Base-by-base conservation (phyloP, 163 green algal species). In the Chloromonas sp. region DNA sequence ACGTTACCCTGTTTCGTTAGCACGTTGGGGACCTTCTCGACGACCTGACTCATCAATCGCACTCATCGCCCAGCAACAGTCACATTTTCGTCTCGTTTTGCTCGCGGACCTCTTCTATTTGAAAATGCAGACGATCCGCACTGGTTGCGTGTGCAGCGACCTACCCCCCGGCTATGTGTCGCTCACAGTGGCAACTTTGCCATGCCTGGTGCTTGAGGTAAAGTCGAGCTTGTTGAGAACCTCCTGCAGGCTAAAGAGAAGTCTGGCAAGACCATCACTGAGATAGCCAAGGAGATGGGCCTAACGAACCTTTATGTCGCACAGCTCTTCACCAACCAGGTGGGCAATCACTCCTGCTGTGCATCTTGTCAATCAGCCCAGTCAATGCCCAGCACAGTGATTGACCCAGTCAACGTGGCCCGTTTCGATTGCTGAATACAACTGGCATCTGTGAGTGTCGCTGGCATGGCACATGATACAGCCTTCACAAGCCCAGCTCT, bases 271-370 rank as follows among this genome's bases (percentile, higher is more conserved):
- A 89, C 83, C 57, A 94, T 91, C 79, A 89, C 87, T 2, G 78
- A 94, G 81, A 93, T 94, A 58, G 86, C 87, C 0, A 83, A 89
- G 0, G 89, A 91, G 74, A 59, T 88, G 2, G 89, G 90, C 0
- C 80, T 89, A 2, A 91, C 89, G 0, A 92, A 92, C 78, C 77
- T 83, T 0, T 92, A 91, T 86, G 90, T 88, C 14, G 88, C 87
- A 1, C 88, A 93, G 85, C 91, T 94, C 0, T 94, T 94, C 83
- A 87, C 89, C 87, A 93, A 93, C 76, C 91, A 94, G 36, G 36
- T 36, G 36, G 36, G 36, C 36, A 36, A 36, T 36, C 36, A 36
- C 36, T 36, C 36, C 36, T 36, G 36, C 36, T 36, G 36, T 36
- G 36, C 36, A 87, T 86, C 89, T 3, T 79, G 71, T 5, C 3